Base-by-base conservation (phyloP, 371 early-diverging fungal species). In the Mortierella sp. region DNA sequence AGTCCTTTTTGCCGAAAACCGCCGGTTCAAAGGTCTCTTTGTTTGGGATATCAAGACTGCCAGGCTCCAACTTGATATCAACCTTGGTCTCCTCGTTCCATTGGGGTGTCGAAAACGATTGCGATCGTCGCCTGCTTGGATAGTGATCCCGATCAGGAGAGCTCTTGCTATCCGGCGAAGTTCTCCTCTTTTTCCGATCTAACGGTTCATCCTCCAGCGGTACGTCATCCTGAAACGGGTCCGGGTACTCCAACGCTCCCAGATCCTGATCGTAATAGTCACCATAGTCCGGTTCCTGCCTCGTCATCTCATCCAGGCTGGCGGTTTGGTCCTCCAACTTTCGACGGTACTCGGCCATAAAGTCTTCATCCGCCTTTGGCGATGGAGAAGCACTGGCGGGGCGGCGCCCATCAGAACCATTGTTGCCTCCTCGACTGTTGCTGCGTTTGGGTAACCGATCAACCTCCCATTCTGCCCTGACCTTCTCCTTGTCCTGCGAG, bases 101-200 rank as follows among this genome's bases (percentile, higher is more conserved):
- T 11, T 40, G 70, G 14, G 65, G 64, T 10, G 73, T 39, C 45
- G 69, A 68, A 61, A 74, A 73, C 0, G 79, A 74, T 14, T 70
- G 73, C n/a, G 78, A 79, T 13, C 79, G 74, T 16, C 74, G 37
- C 43, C 74, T 70, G 24, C 67, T 68, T 6, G 74, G 47, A 14
- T 34, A 48, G 48, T 53, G 47, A 14, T 71, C 74, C 4, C 66
- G 50, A 44, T 73, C 70, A 24, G 26, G 37, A 2, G 61, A 66
- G 34, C 1, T 71, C 74, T 6, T 70, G 29, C 44, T 58, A 22
- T 71, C 79, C 8, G 74, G 67, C 5, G 74, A 66, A 2, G 71
- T 44, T 34, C 64, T 48, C 37, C 74, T 66, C 74, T 79, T 79
- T 37, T 61, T 66, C 22, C 37, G 61, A 31, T 34, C 37, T 22